Conservation (phyloP, 768 basidiomycete species). For the Paxillus involutus region DNA sequence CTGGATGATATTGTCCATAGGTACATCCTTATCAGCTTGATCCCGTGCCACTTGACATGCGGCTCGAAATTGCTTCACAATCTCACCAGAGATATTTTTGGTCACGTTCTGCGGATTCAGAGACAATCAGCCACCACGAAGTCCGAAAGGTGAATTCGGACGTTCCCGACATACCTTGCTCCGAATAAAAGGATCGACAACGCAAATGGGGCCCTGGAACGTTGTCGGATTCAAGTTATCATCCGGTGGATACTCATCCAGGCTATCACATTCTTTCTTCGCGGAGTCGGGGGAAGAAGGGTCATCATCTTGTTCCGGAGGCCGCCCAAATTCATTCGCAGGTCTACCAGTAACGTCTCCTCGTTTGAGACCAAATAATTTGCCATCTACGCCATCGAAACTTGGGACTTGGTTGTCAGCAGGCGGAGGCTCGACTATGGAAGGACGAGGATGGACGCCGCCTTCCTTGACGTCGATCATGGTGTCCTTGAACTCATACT, state of each 20-base stretch:
- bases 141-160: neutral
- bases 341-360: neutral
- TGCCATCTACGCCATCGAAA: neutral
- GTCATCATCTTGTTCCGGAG: neutral
- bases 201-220: slow-evolving; percentile 15
- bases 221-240: neutral
- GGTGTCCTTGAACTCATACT: slow-evolving; percentile 33
- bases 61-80: neutral
- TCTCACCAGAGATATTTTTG: slow-evolving; percentile 1
- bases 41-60: slow-evolving; percentile 32
- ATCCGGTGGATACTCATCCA: neutral
- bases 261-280: neutral
- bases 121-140: neutral
- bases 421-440: neutral
- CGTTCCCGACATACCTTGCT: slow-evolving; percentile 31
- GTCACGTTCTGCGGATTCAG: slow-evolving; percentile 22
- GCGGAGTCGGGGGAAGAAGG: neutral
- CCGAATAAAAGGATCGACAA: slow-evolving; percentile 43
- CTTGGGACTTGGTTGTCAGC: neutral
- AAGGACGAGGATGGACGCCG: slow-evolving; percentile 32
- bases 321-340: neutral
- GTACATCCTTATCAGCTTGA: slow-evolving; percentile 93
- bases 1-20: slow-evolving; percentile 64
- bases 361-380: neutral
- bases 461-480: slow-evolving; percentile 42